Evolutionary conservation across 495 filamentous ascomycete species (phyloP).

Genomic region (Penicillium arizonense): DNA sequence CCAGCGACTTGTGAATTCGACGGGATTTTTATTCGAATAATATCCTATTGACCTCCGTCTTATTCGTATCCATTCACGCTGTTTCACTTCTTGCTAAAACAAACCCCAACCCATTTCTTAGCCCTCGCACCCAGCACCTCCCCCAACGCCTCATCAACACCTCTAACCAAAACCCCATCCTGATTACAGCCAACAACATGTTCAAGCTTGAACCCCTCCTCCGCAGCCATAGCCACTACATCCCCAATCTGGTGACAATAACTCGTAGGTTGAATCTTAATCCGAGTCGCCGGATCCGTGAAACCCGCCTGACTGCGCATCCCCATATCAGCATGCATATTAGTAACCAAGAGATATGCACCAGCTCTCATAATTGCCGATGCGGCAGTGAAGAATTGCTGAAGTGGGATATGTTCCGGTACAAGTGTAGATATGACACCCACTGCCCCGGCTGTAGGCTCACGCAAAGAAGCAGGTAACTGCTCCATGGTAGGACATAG

Average conservation of each 20-base stretch:
- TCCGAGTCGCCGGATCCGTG: slow-evolving; percentile 52
- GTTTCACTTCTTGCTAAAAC: slow-evolving; percentile 45
- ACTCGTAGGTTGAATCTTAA: slow-evolving; percentile 62
- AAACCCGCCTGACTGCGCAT: slow-evolving; percentile 64
- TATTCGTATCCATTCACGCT: neutral
- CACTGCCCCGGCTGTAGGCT: slow-evolving; percentile 22
- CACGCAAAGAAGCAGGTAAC: slow-evolving; percentile 13
- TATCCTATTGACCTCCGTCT: slow-evolving; percentile 2
- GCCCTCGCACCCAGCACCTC: slow-evolving; percentile 55
- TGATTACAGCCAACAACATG: slow-evolving; percentile 17
- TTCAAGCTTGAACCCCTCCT: slow-evolving; percentile 50
- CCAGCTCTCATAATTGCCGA: slow-evolving; percentile 46
- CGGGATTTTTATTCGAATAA: slow-evolving; percentile 5
- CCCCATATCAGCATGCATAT: slow-evolving; percentile 75
- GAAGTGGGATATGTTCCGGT: slow-evolving; percentile 63
- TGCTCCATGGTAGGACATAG: slow-evolving; percentile 19
- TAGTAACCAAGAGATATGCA: slow-evolving; percentile 61
- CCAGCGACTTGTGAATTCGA: neutral
- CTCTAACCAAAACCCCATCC: slow-evolving; percentile 36
- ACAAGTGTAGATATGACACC: slow-evolving; percentile 66
- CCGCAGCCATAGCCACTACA: slow-evolving; percentile 52
- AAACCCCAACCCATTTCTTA: slow-evolving; percentile 64
- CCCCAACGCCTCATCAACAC: slow-evolving; percentile 49
- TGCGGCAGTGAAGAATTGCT: slow-evolving; percentile 54
- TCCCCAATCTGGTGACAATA: slow-evolving; percentile 57